phyloP scores from a whole-genome alignment of 176 grass and related monocot genomes.

The Lolium perenne region DNA sequence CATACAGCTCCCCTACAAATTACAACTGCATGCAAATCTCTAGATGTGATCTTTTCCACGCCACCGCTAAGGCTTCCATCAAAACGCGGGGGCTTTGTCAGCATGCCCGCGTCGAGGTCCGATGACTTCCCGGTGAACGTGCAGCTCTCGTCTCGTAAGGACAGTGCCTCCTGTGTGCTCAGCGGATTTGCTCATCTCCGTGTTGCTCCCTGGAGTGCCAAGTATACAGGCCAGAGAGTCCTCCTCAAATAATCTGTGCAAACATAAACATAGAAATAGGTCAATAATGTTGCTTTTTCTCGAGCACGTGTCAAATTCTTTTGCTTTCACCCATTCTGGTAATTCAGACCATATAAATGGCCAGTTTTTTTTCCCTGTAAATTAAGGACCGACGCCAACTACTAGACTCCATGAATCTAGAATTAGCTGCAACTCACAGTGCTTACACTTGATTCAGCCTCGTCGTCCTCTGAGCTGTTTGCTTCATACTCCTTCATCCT shows the following conservation, averaged over 20 bases:
- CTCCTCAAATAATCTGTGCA: constrained; percentile 48
- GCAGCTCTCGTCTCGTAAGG: constrained; percentile 46
- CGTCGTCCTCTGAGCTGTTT: background rate
- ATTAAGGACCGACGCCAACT: background rate
- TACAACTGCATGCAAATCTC: background rate
- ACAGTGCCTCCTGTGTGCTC: background rate
- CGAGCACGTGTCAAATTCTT: background rate
- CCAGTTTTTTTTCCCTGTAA: background rate
- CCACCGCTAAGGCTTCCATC: background rate
- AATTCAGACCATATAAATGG: background rate
- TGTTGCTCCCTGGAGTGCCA: constrained; percentile 39
- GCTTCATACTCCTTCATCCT: constrained; percentile 45
- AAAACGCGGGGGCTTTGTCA: background rate
- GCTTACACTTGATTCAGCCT: constrained; percentile 19
- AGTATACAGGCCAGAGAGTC: constrained; percentile 68
- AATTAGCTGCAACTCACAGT: constrained; percentile 28
- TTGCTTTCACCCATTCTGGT: background rate
- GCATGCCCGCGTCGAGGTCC: background rate
- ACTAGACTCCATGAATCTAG: constrained; percentile 20
- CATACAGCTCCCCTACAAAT: background rate
- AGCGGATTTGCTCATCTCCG: constrained; percentile 42
- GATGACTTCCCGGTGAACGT: constrained; percentile 39
- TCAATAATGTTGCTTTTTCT: background rate
- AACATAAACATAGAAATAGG: background rate
- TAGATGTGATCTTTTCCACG: background rate